Evolutionary conservation across 23 red algal species (phyloP).

Genomic region (Gracilaria gracilis): DNA sequence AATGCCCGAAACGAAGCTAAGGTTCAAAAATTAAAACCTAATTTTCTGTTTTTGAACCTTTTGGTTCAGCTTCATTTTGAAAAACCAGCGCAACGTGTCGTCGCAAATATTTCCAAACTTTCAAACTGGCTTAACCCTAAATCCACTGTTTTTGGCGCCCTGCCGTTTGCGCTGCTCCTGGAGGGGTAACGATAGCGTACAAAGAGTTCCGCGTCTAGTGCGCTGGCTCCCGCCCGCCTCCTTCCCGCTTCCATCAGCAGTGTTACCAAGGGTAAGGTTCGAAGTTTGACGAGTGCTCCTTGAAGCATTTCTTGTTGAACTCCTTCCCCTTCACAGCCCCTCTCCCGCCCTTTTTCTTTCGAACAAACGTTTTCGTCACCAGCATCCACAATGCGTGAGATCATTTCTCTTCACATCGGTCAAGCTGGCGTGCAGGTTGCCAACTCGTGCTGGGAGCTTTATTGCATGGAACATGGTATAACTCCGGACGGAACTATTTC

Average conservation of each 20-base stretch:
- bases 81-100: not conserved
- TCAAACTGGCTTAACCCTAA: constrained; percentile 42
- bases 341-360: not conserved
- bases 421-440: constrained; percentile 98
- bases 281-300: constrained; percentile 71
- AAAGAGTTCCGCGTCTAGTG: not conserved
- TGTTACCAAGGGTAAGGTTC: no score
- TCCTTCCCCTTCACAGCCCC: constrained; percentile 1
- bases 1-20: no score
- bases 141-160: constrained; percentile 18
- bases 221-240: not conserved
- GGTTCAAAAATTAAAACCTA: no score
- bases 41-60: no score
- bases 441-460: constrained; percentile 99
- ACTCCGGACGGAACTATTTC: constrained; percentile 80
- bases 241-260: not conserved
- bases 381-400: constrained; percentile 87
- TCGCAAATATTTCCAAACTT: constrained; percentile 20
- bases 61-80: not conserved
- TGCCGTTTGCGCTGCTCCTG: not conserved
- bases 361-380: not conserved
- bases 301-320: constrained; percentile 76
- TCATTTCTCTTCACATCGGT: constrained; percentile 99
- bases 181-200: constrained; percentile 11
- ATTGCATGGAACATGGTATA: constrained; percentile 97